phyloP scores from a whole-genome alignment of 2,329 filamentous ascomycete species.

The Botryosphaeria dothidea region DNA sequence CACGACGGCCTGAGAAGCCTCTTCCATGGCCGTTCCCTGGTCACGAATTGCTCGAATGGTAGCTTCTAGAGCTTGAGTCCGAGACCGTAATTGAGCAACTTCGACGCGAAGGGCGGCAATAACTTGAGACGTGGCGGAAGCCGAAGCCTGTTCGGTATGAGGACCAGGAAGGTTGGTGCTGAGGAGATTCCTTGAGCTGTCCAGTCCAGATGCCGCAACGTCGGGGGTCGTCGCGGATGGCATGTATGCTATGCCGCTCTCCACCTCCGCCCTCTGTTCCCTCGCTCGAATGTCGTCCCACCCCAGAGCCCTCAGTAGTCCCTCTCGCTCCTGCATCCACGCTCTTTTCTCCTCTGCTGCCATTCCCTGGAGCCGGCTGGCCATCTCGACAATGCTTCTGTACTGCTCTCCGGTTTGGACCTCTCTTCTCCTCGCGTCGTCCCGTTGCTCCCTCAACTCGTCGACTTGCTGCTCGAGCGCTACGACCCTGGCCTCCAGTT shows the following conservation, averaged over 20 bases:
- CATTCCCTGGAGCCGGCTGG: conserved; percentile 46
- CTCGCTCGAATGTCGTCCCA: conserved; percentile 27
- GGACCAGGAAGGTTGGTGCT: not conserved
- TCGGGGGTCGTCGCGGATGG: not conserved
- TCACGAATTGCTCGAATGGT: conserved; percentile 30
- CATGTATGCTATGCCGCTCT: not conserved
- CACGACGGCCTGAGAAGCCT: conserved; percentile 28
- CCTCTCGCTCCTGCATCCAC: conserved; percentile 42
- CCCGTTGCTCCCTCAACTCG: conserved; percentile 49
- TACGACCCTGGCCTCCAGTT: conserved; percentile 48
- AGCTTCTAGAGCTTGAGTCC: conserved; percentile 30
- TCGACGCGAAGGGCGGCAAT: conserved; percentile 35
- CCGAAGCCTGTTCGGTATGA: not conserved
- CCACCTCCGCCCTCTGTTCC: conserved; percentile 18
- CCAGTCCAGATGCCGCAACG: not conserved
- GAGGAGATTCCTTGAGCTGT: not conserved
- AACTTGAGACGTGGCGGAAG: conserved; percentile 24
- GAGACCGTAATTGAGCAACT: conserved; percentile 30
- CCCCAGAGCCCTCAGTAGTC: conserved; percentile 39
- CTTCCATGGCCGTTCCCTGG: conserved; percentile 32
- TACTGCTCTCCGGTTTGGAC: conserved; percentile 51
- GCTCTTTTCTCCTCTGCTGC: conserved; percentile 44
- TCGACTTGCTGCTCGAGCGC: conserved; percentile 52
- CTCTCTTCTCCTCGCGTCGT: conserved; percentile 46
- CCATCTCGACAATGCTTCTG: conserved; percentile 54